Evolutionary conservation across 2,329 filamentous ascomycete genomes (phyloP).

Genomic region (Microdochium trichocladiopsis): DNA sequence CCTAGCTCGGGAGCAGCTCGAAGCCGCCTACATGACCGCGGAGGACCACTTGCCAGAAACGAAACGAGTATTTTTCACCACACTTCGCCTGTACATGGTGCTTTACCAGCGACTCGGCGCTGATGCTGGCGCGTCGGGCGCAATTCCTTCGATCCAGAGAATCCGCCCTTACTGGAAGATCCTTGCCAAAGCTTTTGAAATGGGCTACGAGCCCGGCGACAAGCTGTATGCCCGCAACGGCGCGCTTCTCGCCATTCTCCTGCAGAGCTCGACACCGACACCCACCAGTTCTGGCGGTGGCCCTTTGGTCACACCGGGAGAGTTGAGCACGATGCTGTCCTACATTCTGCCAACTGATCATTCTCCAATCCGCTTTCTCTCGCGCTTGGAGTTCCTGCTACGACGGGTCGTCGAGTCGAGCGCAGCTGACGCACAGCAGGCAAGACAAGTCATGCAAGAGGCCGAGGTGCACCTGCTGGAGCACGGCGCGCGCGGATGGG

Average conservation of each 20-base stretch:
- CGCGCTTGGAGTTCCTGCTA: background rate
- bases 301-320: background rate
- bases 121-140: background rate
- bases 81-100: background rate
- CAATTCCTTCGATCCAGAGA: background rate
- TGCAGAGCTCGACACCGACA: background rate
- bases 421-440: background rate
- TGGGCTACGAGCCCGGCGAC: background rate
- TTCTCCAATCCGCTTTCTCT: background rate
- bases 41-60: background rate
- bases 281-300: background rate
- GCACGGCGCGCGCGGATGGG: background rate
- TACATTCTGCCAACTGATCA: background rate
- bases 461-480: background rate
- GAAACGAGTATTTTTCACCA: background rate
- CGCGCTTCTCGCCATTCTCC: background rate
- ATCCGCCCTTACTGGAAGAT: background rate
- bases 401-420: background rate
- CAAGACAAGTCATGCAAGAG: background rate
- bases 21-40: background rate
- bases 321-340: background rate
- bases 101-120: background rate
- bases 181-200: background rate
- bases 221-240: background rate
- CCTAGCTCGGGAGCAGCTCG: background rate